phyloP scores from a whole-genome alignment of 208 protist species.

The Leishmania guyanensis region DNA sequence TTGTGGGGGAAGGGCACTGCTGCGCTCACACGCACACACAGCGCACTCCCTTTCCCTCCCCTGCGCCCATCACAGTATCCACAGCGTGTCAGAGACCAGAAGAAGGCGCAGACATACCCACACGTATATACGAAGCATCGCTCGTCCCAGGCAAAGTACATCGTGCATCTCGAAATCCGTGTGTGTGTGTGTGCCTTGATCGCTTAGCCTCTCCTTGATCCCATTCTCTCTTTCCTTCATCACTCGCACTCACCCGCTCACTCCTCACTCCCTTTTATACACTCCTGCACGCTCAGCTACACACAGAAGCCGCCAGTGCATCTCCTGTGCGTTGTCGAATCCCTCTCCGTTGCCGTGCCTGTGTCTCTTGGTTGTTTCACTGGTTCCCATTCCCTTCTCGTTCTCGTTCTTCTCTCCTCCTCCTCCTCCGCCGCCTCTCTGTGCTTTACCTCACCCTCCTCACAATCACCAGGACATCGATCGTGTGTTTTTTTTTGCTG shows the following conservation, averaged over 20 bases:
- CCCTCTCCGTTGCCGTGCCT: not conserved
- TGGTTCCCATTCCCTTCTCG: not conserved
- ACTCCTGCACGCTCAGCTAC: not conserved
- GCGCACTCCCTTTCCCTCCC: not conserved
- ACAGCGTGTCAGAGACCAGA: not conserved
- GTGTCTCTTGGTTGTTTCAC: not conserved
- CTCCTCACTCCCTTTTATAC: not conserved
- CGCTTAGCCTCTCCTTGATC: not conserved
- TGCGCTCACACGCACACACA: not conserved
- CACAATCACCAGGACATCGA: not conserved
- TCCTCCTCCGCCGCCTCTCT: not conserved
- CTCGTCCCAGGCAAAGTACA: not conserved
- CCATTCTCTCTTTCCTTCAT: not conserved
- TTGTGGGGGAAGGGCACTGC: not conserved
- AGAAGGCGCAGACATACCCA: not conserved
- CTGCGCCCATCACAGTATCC: not conserved
- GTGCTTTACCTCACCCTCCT: not conserved
- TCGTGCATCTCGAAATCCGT: not conserved
- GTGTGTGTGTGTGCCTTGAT: not conserved
- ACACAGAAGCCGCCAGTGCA: not conserved
- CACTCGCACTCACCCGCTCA: not conserved
- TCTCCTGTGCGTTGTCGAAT: not conserved
- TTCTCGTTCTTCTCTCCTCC: not conserved
- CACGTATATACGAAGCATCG: not conserved
- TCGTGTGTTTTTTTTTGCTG: not conserved